Evolutionary conservation across 2,329 filamentous ascomycete species (phyloP).

Genomic region (Colletotrichum simmondsii): DNA sequence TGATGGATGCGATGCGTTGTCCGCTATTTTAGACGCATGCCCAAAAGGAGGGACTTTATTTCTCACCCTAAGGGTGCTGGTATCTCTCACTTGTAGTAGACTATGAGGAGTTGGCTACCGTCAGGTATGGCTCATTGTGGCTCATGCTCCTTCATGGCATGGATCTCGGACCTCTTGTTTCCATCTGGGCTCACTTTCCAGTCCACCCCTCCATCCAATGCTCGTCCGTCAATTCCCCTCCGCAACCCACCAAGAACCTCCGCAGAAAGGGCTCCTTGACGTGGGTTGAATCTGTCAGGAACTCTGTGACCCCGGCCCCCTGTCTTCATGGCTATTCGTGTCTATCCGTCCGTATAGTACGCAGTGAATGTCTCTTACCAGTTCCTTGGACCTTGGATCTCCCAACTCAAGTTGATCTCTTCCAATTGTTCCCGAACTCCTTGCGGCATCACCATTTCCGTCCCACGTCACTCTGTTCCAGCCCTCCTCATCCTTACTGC

Average conservation of each 20-base stretch:
- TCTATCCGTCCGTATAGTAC: too few relatives aligned
- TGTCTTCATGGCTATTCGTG: neutral
- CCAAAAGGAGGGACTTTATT: neutral
- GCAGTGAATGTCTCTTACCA: neutral
- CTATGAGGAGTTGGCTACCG: neutral
- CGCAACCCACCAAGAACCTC: neutral
- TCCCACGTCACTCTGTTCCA: neutral
- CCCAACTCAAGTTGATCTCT: neutral
- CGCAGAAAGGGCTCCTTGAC: constrained; percentile 16
- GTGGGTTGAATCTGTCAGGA: constrained; percentile 7
- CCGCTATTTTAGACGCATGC: neutral
- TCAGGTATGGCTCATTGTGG: constrained; percentile 23
- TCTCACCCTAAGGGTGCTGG: too few relatives aligned
- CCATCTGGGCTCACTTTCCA: neutral
- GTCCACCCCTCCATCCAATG: neutral
- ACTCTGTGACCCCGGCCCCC: constrained; percentile 19
- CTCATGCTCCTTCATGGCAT: constrained; percentile 4
- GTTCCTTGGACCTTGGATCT: neutral
- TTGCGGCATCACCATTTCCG: constrained; percentile 9
- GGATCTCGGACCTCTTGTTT: neutral
- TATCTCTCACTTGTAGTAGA: too few relatives aligned
- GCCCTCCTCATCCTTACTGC: neutral
- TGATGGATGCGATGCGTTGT: neutral
- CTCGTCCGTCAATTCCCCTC: neutral
- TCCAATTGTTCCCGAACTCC: constrained; percentile 26